Evolutionary conservation across 2,329 filamentous ascomycete species (phyloP).

Genomic region (Arachnomyces sp.): DNA sequence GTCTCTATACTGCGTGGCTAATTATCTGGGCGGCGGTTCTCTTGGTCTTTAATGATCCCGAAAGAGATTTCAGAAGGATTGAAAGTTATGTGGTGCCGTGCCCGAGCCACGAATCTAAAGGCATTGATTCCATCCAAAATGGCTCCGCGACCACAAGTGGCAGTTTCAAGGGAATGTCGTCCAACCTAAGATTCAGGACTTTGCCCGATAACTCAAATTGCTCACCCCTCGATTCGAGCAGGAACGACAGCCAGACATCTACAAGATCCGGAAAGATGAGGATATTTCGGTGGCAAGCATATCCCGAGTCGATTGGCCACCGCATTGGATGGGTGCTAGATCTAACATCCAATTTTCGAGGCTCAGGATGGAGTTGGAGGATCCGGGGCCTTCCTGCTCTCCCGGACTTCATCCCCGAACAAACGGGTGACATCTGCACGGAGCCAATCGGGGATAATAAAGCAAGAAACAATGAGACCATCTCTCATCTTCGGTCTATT

Average conservation of each 20-base stretch:
- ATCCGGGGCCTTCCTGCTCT: conserved; percentile 37
- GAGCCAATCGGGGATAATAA: conserved; percentile 12
- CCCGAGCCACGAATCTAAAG: neutral
- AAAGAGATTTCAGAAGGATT: conserved; percentile 48
- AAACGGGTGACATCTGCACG: conserved; percentile 13
- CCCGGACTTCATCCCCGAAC: conserved; percentile 20
- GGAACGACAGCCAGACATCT: neutral
- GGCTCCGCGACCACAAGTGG: too few species aligned
- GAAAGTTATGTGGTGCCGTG: conserved; percentile 29
- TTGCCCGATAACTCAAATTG: neutral
- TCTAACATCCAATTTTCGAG: conserved; percentile 50
- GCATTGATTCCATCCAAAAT: neutral
- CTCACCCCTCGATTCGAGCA: neutral
- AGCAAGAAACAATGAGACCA: conserved; percentile 31
- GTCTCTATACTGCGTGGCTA: conserved; percentile 47
- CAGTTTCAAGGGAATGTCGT: too few species aligned
- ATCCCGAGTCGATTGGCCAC: conserved; percentile 42
- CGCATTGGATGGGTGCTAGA: conserved; percentile 52
- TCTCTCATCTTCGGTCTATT: conserved; percentile 38
- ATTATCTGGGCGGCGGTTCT: conserved; percentile 46
- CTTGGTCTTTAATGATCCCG: conserved; percentile 48
- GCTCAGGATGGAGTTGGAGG: conserved; percentile 53
- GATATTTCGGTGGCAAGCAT: conserved; percentile 46
- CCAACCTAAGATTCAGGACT: too few species aligned
- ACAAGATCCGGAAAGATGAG: conserved; percentile 11